Base-by-base conservation (phyloP, 1,139 yeast genomes). In the Suhomyces coccinellae region DNA sequence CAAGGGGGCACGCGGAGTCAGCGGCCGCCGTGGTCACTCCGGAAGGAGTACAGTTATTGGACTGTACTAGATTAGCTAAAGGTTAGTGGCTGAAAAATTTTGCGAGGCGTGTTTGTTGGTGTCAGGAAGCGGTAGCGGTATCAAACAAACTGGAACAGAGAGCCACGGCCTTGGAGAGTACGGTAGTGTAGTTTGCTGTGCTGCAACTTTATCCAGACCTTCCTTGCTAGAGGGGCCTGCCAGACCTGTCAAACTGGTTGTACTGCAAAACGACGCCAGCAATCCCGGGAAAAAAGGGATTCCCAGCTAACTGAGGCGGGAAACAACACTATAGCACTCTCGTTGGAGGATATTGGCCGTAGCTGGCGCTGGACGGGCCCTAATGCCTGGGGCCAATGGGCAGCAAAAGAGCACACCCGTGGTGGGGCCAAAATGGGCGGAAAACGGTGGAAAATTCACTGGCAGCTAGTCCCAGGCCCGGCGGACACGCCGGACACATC, bases 61-160 rank as follows among this genome's bases (percentile, higher is more conserved):
- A 44, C 49, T 44, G 49, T 44, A 46, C 40, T 26, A 44, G 38
- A 26, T 44, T 41, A 17, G 49, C 49, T 46, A 24, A 14, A 28
- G 22, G 46, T 43, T 41, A 45, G 46, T 43, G 29, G 31, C 27
- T 34, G 44, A 43, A 43, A 38, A 43, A n/a, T 41, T 29, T 35
- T 34, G 41, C 31, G 33, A 20, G 20, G n/a, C 10, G n/a, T 14
- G 9, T 24, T 20, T 6, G 1, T 9, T 24, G 20, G n/a, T 7
- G 13, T 5, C 13, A n/a, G 22, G 12, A 14, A 12, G 22, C 4
- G 31, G 24, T 20, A 20, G 8, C 6, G 8, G 2, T 7, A 6
- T 20, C 9, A 6, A 20, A 20, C 8, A 2, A 20, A 7, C 24
- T 20, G 24, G 8, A 20, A 20, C 7, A 7, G 24, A 20, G 24